A percentile compares a stretch with the other conserved stretches of the same genome.
phyloP scores from a whole-genome alignment of 2,329 filamentous ascomycete species.

The Fusarium staphyleae region DNA sequence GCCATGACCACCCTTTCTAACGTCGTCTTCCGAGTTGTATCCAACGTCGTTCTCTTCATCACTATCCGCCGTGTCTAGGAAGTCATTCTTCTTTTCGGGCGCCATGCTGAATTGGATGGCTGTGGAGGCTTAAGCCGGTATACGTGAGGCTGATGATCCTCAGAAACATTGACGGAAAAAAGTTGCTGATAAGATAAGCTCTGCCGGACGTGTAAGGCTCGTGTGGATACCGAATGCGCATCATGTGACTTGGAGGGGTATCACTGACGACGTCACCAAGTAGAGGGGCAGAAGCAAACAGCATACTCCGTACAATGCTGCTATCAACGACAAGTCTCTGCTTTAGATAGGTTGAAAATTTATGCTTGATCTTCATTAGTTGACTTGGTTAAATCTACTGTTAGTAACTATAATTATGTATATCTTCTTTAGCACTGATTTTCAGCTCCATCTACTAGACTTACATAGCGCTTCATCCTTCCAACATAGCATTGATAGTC shows the following conservation, averaged over 20 bases:
- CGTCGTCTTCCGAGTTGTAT: constrained; percentile 74
- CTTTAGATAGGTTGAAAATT: too few relatives aligned
- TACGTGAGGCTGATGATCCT: constrained; percentile 16
- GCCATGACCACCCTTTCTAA: constrained; percentile 68
- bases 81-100: constrained; percentile 74
- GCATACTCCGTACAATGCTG: background rate
- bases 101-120: constrained; percentile 58
- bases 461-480: too few relatives aligned
- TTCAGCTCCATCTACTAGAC: too few relatives aligned
- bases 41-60: constrained; percentile 64
- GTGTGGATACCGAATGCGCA: background rate
- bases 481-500: too few relatives aligned
- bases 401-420: too few relatives aligned
- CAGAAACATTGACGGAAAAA: constrained; percentile 34
- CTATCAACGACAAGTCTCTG: too few relatives aligned
- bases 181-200: constrained; percentile 39
- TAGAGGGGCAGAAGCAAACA: background rate
- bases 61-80: constrained; percentile 67
- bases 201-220: background rate
- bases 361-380: too few relatives aligned
- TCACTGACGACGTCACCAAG: constrained; percentile 24
- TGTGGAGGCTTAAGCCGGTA: constrained; percentile 3
- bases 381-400: too few relatives aligned
- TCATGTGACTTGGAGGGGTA: constrained; percentile 36
- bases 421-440: too few relatives aligned